A percentile compares a stretch with the other conserved stretches of the same genome.
Evolutionary conservation across 306 rosid species (phyloP).

Genomic region (peach (Prunus persica)): Prunus_persica_NCBIv2 NC_034014.1:17336501-17337000

Average conservation of each 20-base stretch:
- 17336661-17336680: conserved; percentile 31
- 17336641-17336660: conserved; percentile 90
- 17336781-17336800: not conserved
- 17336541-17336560: conserved; percentile 52
- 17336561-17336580: conserved; percentile 67
- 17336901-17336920: too few relatives aligned
- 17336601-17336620: conserved; percentile 79
- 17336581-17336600: conserved; percentile 84
- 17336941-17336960: too few relatives aligned
- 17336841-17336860: not conserved
- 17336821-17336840: not conserved
- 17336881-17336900: too few relatives aligned
- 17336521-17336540: conserved; percentile 59
- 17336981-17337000: not conserved
- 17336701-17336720: not conserved
- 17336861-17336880: not conserved
- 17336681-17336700: conserved; percentile 18
- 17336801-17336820: not conserved
- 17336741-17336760: not conserved
- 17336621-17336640: conserved; percentile 88
- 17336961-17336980: not conserved
- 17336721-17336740: not conserved
- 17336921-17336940: too few relatives aligned
- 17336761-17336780: not conserved
- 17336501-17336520: conserved; percentile 88